These are phyloP conservation scores for Chlorencoelia australis DNA, from an alignment of 2,329 filamentous ascomycete species.

Conservation along the genomic window DNA sequence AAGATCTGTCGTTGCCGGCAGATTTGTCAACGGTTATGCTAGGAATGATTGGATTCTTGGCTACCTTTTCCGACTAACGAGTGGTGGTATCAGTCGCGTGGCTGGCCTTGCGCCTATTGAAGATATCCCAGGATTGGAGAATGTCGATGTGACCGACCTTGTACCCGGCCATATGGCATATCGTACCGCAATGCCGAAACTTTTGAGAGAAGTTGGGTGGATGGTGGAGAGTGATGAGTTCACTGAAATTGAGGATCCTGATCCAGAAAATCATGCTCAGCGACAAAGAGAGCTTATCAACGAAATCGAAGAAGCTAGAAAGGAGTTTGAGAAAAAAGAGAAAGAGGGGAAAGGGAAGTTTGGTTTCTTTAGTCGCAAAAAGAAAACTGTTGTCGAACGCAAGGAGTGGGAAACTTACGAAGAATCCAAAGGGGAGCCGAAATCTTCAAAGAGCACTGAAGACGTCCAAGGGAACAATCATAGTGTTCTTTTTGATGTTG, in stretches of 20 bases:
- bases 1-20: conserved; percentile 76
- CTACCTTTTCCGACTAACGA: conserved; percentile 91
- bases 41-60: conserved; percentile 95
- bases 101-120: conserved; percentile 75
- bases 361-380: conserved; percentile 74
- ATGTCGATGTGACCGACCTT: conserved; percentile 74
- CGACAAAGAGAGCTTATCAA: conserved; percentile 88
- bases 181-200: conserved; percentile 77
- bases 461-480: conserved; percentile 27
- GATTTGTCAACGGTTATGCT: conserved; percentile 91
- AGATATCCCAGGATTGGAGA: conserved; percentile 72
- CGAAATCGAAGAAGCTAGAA: conserved; percentile 91
- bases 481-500: conserved; percentile 79
- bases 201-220: conserved; percentile 85
- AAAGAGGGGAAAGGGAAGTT: conserved; percentile 49
- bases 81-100: conserved; percentile 80
- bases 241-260: conserved; percentile 90
- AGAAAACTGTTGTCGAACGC: conserved; percentile 58
- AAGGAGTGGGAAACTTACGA: conserved; percentile 95
- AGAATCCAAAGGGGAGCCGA: conserved; percentile 47
- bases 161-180: conserved; percentile 97
- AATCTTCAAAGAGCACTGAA: conserved; percentile 7
- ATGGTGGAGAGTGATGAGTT: conserved; percentile 88
- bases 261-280: conserved; percentile 83
- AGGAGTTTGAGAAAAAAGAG: conserved; percentile 71